A percentile compares a stretch with the other conserved stretches of the same genome.
Conservation (phyloP, 371 early-diverging fungal species). For the Dentiscutata heterogama region DNA sequence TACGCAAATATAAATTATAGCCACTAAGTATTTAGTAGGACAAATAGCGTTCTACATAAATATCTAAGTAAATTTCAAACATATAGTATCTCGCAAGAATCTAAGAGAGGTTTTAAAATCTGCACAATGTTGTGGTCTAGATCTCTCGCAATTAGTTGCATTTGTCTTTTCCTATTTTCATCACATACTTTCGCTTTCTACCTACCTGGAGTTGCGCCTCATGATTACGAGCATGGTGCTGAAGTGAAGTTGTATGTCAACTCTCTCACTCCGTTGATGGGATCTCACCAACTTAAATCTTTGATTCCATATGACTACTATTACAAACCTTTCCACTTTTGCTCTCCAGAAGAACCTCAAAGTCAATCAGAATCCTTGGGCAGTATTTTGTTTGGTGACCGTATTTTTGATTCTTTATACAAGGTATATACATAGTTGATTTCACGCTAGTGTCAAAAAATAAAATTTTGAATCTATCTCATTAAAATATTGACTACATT, state of each 20-base stretch:
- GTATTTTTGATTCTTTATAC: constrained; percentile 88
- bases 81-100: too few relatives aligned
- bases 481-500: not conserved
- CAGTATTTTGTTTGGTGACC: constrained; percentile 95
- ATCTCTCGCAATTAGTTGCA: not conserved
- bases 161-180: constrained; percentile 26
- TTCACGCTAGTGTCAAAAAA: too few relatives aligned
- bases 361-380: constrained; percentile 89
- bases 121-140: constrained; percentile 1
- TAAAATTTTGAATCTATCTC: too few relatives aligned
- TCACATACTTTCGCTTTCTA: constrained; percentile 72
- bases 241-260: constrained; percentile 87
- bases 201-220: constrained; percentile 94
- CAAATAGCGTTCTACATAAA: too few relatives aligned
- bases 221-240: constrained; percentile 79
- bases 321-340: constrained; percentile 86
- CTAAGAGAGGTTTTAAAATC: not conserved
- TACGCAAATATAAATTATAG: too few relatives aligned
- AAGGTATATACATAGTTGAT: constrained; percentile 61
- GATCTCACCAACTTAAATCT: constrained; percentile 69
- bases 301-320: constrained; percentile 92
- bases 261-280: constrained; percentile 82
- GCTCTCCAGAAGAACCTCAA: constrained; percentile 76
- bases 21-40: too few relatives aligned
- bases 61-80: too few relatives aligned